Percentiles rank a stretch among this genome's conserved stretches.
Evolutionary conservation across 169 alveolate genomes (phyloP).

Genomic region (Miamiensis avidus): DNA sequence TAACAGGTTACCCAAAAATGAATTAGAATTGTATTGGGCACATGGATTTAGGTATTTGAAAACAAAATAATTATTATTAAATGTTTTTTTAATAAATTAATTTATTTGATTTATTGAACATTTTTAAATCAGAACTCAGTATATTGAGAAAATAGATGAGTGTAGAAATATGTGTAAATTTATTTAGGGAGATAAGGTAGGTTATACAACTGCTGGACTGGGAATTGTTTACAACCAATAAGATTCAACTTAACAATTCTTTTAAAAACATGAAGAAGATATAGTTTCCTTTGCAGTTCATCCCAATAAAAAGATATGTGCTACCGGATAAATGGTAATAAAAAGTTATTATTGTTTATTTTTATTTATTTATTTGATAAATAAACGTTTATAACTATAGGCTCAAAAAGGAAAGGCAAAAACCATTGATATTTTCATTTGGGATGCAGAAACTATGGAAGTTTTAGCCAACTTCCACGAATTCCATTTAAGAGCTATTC

Average conservation of each 20-base stretch:
- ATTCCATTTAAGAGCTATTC: constrained; percentile 82
- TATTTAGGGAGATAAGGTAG: constrained; percentile 61
- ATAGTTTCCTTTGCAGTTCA: constrained; percentile 82
- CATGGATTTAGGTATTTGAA: no score
- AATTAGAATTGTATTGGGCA: constrained; percentile 62
- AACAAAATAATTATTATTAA: no score
- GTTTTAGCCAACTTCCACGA: constrained; percentile 65
- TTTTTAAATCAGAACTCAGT: constrained; percentile 74
- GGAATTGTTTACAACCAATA: constrained; percentile 73
- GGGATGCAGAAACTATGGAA: constrained; percentile 75
- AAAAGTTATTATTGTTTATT: no score
- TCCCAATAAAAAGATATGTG: constrained; percentile 80
- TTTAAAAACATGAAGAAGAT: constrained; percentile 82
- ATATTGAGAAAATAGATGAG: constrained; percentile 52
- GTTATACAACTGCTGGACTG: constrained; percentile 83
- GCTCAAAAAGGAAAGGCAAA: constrained; percentile 77
- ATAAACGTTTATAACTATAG: no score
- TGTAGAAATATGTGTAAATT: constrained; percentile 78
- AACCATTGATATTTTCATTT: constrained; percentile 75
- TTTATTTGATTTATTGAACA: no score
- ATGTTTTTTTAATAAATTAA: no score
- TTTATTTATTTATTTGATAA: no score
- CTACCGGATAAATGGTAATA: constrained; percentile 90
- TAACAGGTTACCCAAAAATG: constrained; percentile 67
- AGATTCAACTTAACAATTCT: constrained; percentile 62